phyloP scores from a whole-genome alignment of 2,329 filamentous ascomycete species.

The Cladosporium phlei region DNA sequence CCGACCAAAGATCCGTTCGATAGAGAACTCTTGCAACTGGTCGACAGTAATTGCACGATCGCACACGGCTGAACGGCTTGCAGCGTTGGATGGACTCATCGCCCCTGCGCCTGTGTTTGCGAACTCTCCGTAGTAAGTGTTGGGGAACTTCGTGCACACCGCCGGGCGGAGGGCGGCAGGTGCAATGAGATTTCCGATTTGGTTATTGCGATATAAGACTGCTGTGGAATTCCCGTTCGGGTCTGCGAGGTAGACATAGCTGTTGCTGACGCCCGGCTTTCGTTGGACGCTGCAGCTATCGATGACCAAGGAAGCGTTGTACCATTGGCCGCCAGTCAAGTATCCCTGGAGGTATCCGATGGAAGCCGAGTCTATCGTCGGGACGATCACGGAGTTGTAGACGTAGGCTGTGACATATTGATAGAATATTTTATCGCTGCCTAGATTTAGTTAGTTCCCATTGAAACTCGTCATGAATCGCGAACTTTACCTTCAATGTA shows the following conservation, averaged over 20 bases:
- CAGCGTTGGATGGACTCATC: slow-evolving; percentile 32
- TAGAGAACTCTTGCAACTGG: slow-evolving; percentile 33
- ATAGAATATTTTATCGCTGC: slow-evolving; percentile 40
- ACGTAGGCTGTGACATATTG: slow-evolving; percentile 40
- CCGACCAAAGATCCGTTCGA: slow-evolving; percentile 35
- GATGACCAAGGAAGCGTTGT: slow-evolving; percentile 14
- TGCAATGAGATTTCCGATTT: slow-evolving; percentile 37
- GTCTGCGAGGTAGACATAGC: slow-evolving; percentile 40
- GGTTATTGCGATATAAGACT: slow-evolving; percentile 39
- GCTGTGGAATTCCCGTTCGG: slow-evolving; percentile 39
- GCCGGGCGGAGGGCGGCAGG: slow-evolving; percentile 34
- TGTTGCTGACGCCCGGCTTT: slow-evolving; percentile 25
- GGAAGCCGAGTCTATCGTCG: slow-evolving; percentile 22
- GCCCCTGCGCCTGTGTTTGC: slow-evolving; percentile 38
- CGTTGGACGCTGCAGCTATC: slow-evolving; percentile 11
- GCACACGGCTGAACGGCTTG: slow-evolving; percentile 27
- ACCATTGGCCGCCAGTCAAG: slow-evolving; percentile 11
- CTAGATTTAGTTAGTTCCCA: slow-evolving; percentile 16
- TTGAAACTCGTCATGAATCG: background rate
- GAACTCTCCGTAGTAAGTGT: slow-evolving; percentile 38
- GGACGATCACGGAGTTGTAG: slow-evolving; percentile 42
- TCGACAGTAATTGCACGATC: slow-evolving; percentile 32
- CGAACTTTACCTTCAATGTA: slow-evolving; percentile 9
- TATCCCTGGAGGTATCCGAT: slow-evolving; percentile 23
- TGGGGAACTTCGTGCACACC: slow-evolving; percentile 14